Percentiles rank a stretch among this genome's conserved stretches.
These are phyloP conservation scores for Verticillium zaregamsianum DNA, from an alignment of 2,329 filamentous ascomycete species.

Conservation along the genomic window DNA sequence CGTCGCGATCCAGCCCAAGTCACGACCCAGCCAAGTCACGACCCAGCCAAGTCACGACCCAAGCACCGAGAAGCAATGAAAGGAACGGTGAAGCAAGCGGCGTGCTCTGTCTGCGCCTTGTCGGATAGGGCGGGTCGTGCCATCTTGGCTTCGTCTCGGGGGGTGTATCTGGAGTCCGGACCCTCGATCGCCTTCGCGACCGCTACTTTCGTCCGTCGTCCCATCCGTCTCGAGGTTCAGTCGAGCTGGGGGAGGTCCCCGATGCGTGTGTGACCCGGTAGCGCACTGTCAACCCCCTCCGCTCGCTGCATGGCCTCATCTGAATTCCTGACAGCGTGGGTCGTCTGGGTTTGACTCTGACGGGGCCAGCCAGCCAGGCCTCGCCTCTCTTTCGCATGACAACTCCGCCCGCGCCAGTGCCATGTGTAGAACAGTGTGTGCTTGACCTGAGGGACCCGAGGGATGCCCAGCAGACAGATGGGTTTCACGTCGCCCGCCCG, in stretches of 20 bases:
- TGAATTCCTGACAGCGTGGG: not conserved
- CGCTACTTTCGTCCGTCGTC: not conserved
- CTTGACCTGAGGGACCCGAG: not conserved
- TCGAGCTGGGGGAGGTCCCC: not conserved
- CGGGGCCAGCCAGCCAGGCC: not conserved
- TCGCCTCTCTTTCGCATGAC: not conserved
- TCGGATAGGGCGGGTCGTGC: not conserved
- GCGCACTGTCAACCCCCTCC: not conserved
- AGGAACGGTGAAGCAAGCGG: not conserved
- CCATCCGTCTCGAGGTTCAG: not conserved
- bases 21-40: not conserved
- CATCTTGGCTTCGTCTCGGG: not conserved
- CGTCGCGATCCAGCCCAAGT: not conserved
- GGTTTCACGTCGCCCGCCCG: not conserved
- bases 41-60: not conserved
- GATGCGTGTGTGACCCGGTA: not conserved
- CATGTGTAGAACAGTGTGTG: not conserved
- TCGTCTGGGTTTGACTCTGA: not conserved
- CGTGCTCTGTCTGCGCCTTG: not conserved
- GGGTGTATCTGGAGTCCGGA: not conserved
- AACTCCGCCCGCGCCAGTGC: not conserved
- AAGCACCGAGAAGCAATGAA: not conserved
- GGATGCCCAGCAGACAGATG: not conserved
- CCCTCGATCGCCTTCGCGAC: not conserved
- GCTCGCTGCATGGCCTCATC: not conserved